Evolutionary conservation across 169 alveolate genomes (phyloP).

Genomic region (Cryptosporidium ubiquitum): DNA sequence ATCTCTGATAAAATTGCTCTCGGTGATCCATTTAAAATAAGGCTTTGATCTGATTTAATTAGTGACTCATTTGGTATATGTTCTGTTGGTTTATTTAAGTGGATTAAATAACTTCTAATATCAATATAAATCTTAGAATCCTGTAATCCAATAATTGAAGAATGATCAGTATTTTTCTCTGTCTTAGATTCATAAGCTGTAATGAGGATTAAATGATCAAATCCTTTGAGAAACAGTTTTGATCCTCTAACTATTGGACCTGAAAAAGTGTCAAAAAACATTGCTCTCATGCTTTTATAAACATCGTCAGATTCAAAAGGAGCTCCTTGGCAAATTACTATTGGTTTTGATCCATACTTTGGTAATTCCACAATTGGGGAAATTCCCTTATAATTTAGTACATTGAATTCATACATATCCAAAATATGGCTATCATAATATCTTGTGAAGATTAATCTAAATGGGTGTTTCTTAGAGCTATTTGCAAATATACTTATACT

Average conservation of each 20-base stretch:
- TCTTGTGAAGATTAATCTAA: slow-evolving; percentile 55
- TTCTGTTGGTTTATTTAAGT: slow-evolving; percentile 10
- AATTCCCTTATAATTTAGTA: slow-evolving; percentile 28
- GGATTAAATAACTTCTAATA: slow-evolving; percentile 39
- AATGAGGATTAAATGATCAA: slow-evolving; percentile 50
- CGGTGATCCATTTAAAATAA: slow-evolving; percentile 34
- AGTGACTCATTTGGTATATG: not conserved
- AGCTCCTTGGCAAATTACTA: slow-evolving; percentile 70
- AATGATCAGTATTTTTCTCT: not conserved
- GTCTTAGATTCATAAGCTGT: slow-evolving; percentile 39
- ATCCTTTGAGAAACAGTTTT: slow-evolving; percentile 39
- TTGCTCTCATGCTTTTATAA: slow-evolving; percentile 31
- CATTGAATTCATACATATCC: slow-evolving; percentile 71
- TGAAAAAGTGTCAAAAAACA: slow-evolving; percentile 60
- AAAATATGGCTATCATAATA: slow-evolving; percentile 54
- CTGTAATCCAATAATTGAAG: slow-evolving; percentile 1
- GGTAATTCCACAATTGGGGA: slow-evolving; percentile 30
- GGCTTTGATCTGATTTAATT: slow-evolving; percentile 6
- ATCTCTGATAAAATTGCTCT: slow-evolving; percentile 10
- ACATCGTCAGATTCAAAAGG: slow-evolving; percentile 60
- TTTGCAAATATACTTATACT: slow-evolving; percentile 65
- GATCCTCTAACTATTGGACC: slow-evolving; percentile 66
- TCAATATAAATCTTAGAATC: slow-evolving; percentile 29
- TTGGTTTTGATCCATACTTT: slow-evolving; percentile 62
- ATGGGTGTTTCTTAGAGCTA: slow-evolving; percentile 66